phyloP scores from a whole-genome alignment of 495 filamentous ascomycete genomes.

The Rhypophila decipiens region DNA sequence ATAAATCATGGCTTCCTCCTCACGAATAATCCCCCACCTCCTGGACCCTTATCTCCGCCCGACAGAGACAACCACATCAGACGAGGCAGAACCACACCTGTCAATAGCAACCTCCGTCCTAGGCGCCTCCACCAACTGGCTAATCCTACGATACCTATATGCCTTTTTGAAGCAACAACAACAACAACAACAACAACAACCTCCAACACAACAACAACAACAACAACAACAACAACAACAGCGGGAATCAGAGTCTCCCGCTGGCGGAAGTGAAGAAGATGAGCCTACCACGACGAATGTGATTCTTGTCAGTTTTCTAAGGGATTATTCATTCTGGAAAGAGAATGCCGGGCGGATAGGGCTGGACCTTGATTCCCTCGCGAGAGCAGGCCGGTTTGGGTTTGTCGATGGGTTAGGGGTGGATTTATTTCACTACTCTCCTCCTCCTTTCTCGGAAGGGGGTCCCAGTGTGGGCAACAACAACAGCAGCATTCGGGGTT shows the following conservation, averaged over 20 bases:
- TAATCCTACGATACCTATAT: constrained; percentile 58
- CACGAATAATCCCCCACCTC: constrained; percentile 46
- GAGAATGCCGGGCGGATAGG: constrained; percentile 57
- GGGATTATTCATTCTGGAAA: constrained; percentile 71
- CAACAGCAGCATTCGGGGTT: background rate
- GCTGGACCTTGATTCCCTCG: constrained; percentile 59
- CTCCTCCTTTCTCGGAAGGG: too few relatives aligned
- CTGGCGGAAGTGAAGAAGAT: background rate
- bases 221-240: background rate
- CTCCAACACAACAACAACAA: constrained; percentile 1
- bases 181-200: background rate
- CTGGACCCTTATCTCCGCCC: constrained; percentile 58
- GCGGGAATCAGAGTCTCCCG: background rate
- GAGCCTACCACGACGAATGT: constrained; percentile 37
- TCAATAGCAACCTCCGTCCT: constrained; percentile 68
- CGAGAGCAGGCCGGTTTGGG: constrained; percentile 50
- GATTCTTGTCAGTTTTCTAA: constrained; percentile 73
- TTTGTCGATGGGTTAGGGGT: constrained; percentile 64
- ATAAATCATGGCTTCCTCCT: constrained; percentile 12
- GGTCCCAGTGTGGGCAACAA: too few relatives aligned
- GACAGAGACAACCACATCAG: constrained; percentile 32
- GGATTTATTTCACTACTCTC: constrained; percentile 10
- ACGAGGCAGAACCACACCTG: constrained; percentile 31
- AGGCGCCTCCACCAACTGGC: constrained; percentile 69
- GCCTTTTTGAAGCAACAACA: constrained; percentile 37